Percentiles rank a stretch among this genome's conserved stretches.
phyloP scores from a whole-genome alignment of 352 stramenopile genomes.

The Phytophthora sojae region DNA sequence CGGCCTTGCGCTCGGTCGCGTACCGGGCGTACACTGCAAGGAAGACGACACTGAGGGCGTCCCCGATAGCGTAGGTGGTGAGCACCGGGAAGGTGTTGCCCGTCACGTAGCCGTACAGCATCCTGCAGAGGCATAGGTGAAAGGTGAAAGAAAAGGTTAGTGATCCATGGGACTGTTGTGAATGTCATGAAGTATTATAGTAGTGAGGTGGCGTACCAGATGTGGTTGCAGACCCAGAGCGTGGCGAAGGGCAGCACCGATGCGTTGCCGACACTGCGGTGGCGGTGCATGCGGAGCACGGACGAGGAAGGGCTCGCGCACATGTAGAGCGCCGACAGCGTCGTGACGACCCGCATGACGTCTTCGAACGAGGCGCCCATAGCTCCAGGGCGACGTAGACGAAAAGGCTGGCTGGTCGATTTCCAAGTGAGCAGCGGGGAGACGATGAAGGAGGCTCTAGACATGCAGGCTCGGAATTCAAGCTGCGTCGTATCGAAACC shows the following conservation, averaged over 20 bases:
- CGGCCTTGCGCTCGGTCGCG: conserved; percentile 41
- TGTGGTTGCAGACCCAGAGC: conserved; percentile 76
- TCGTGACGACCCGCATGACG: conserved; percentile 68
- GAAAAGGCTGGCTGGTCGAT: conserved; percentile 19
- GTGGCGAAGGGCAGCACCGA: conserved; percentile 68
- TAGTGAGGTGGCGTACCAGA: conserved; percentile 48
- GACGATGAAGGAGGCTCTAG: too few species aligned
- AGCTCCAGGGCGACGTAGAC: conserved; percentile 10
- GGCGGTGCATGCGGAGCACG: conserved; percentile 64
- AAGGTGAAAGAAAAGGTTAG: conserved; percentile 4
- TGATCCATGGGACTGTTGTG: neutral
- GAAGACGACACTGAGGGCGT: conserved; percentile 56
- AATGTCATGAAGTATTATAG: too few species aligned
- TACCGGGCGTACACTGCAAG: conserved; percentile 58
- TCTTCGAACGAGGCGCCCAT: conserved; percentile 49
- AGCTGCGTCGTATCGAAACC: too few species aligned
- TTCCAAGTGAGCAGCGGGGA: conserved; percentile 24
- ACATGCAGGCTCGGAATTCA: too few species aligned
- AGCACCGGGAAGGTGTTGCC: conserved; percentile 56
- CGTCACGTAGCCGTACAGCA: conserved; percentile 68
- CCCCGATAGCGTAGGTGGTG: conserved; percentile 59
- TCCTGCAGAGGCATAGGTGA: conserved; percentile 38
- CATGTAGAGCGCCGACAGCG: conserved; percentile 80
- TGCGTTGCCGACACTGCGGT: conserved; percentile 43
- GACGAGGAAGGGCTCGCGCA: conserved; percentile 61